Evolutionary conservation across 108 stramenopile species (phyloP), one percentile per base, ranked within the genome.

Genomic region (Cyclostephanos tholiformis): DNA sequence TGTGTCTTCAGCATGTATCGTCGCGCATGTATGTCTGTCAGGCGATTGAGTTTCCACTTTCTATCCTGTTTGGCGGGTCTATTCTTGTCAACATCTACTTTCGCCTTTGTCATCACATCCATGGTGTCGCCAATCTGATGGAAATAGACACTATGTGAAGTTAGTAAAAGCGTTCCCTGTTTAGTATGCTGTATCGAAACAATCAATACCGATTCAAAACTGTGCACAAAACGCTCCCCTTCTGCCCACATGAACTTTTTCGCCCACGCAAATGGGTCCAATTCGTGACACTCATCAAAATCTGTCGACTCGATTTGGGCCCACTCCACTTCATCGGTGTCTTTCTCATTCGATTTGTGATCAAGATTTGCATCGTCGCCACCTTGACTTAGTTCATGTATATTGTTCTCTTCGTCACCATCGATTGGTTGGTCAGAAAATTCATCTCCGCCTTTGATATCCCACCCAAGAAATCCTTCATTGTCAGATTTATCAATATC

Each of bases 1-100:
- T 94, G 95, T 32, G 91, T 77, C 52, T 93, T 86, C 52, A 97
- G 82, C 84, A 97, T 89, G 76, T 94, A 97, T 25, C 97, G 81
- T n/a, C 98, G 89, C n/a, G 89, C 93, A 60, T 91, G 89, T 1
- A 93, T 79, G 61, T 92, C 90, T 19, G 81, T 84, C 56, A 95
- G 65, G 22, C 87, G 73, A 81, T 72, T 84, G 52, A 95, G 80
- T 23, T 80, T 82, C 94, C 94, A 95, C 65, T 88, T 85, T 64
- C 44, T 79, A 41, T 85, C 75, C 36, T 77, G 80, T 16, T 23
- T 56, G 4, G 56, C 27, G 22, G 72, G 60, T 29, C 74, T 77
- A 11, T 65, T 55, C 53, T 55, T 55, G 25, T 77, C 69, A 16
- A 36, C 64, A 7, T 53, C 65, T 1, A 80, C 63, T 55, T 65